These are phyloP conservation scores for Phytophthora pisi DNA, from an alignment of 352 stramenopile genomes.

Conservation along the genomic window DNA sequence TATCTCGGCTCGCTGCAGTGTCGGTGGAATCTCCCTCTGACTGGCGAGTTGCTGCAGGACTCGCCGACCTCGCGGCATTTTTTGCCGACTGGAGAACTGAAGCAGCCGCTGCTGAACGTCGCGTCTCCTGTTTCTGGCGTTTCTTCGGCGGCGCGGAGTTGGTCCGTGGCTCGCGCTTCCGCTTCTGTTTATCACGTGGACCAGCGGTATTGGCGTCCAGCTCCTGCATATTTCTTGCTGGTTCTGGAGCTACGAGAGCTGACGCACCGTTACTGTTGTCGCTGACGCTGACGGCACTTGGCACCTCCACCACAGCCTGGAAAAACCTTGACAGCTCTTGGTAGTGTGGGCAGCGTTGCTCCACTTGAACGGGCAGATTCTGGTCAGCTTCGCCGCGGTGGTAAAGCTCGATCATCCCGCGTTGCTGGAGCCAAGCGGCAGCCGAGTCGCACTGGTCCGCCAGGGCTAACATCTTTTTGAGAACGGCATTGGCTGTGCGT, in stretches of 20 bases:
- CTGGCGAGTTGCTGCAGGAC: too few species aligned
- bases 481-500: background rate
- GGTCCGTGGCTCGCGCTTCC: background rate
- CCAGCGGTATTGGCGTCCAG: too few species aligned
- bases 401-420: background rate
- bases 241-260: too few species aligned
- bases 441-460: background rate
- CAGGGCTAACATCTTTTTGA: background rate
- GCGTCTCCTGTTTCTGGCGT: background rate
- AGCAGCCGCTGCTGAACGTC: background rate
- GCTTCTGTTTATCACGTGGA: background rate
- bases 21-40: too few species aligned
- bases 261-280: too few species aligned
- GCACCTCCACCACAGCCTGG: background rate
- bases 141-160: background rate
- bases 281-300: too few species aligned
- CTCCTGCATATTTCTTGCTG: too few species aligned
- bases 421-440: background rate
- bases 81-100: background rate
- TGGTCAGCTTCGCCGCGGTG: background rate
- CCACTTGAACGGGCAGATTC: background rate
- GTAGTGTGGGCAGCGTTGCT: background rate
- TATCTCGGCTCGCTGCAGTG: too few species aligned
- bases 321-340: background rate
- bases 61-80: too few species aligned